A percentile compares a stretch with the other conserved stretches of the same genome.
These are phyloP conservation scores for Pyracantha coccinea DNA, from an alignment of 331 rosid genomes.

Conservation along the genomic window DNA sequence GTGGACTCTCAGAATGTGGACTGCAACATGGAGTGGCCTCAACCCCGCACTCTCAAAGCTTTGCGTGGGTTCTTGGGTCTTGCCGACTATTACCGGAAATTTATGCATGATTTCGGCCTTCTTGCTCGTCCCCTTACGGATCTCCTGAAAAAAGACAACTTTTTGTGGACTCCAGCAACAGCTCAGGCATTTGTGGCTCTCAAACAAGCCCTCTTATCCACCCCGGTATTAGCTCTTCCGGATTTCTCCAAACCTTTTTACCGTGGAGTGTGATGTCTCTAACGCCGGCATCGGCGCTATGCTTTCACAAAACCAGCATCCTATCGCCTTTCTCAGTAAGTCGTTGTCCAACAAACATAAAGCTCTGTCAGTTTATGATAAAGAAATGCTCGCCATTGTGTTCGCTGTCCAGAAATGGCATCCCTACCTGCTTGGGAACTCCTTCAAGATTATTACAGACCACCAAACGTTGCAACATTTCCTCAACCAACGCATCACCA, in stretches of 20 bases:
- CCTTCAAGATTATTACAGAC: background rate
- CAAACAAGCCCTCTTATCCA: background rate
- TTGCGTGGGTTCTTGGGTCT: background rate
- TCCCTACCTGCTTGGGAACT: background rate
- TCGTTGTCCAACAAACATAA: accelerated
- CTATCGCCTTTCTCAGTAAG: background rate
- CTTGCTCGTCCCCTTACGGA: background rate
- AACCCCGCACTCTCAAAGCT: background rate
- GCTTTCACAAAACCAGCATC: background rate
- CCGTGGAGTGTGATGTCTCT: no score
- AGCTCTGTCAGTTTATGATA: background rate
- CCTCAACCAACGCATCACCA: no score
- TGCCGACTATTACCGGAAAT: background rate
- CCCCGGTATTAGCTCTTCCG: background rate
- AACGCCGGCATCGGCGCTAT: background rate
- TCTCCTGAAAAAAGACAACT: background rate
- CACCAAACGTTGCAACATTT: background rate
- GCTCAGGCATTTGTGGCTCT: background rate
- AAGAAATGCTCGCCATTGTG: background rate
- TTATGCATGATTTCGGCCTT: background rate
- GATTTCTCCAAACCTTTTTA: background rate
- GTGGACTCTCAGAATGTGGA: background rate
- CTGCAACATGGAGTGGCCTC: background rate
- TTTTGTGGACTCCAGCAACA: background rate
- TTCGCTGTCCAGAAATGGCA: background rate